phyloP scores from a whole-genome alignment of 345 rosid genomes.

The Schrenkiella parvula region DNA sequence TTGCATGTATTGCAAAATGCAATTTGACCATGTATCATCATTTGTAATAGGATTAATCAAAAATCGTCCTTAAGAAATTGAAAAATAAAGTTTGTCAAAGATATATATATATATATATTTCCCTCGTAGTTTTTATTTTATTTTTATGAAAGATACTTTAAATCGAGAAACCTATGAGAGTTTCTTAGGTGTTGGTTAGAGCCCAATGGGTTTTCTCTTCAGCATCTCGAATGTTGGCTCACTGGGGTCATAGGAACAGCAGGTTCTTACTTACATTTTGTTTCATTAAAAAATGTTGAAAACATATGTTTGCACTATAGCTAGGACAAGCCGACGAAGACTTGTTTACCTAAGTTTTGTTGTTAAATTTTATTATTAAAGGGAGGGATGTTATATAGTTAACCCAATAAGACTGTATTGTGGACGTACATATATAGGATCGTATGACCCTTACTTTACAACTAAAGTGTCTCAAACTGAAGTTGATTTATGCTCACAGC shows the following conservation, averaged over 20 bases:
- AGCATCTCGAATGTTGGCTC: neutral
- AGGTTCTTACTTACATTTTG: neutral
- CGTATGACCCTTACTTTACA: neutral
- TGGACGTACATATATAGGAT: neutral
- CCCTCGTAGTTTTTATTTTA: too few relatives aligned
- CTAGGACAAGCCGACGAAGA: neutral
- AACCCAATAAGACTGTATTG: neutral
- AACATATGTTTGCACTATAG: neutral
- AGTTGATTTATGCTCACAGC: neutral
- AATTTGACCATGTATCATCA: neutral
- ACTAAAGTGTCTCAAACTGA: neutral
- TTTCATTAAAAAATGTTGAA: neutral
- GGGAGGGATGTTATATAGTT: too few relatives aligned
- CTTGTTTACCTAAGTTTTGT: neutral
- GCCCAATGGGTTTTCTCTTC: neutral
- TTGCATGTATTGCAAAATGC: neutral
- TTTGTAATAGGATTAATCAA: neutral
- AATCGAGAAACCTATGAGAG: too few relatives aligned
- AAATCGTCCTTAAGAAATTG: neutral
- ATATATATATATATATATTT: neutral
- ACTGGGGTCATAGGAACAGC: neutral
- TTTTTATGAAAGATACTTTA: too few relatives aligned
- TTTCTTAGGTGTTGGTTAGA: too few relatives aligned
- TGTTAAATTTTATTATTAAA: neutral
- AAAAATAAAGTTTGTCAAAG: neutral